Conservation (phyloP, 768 basidiomycete genomes). For the Coprinopsis sp. region DNA sequence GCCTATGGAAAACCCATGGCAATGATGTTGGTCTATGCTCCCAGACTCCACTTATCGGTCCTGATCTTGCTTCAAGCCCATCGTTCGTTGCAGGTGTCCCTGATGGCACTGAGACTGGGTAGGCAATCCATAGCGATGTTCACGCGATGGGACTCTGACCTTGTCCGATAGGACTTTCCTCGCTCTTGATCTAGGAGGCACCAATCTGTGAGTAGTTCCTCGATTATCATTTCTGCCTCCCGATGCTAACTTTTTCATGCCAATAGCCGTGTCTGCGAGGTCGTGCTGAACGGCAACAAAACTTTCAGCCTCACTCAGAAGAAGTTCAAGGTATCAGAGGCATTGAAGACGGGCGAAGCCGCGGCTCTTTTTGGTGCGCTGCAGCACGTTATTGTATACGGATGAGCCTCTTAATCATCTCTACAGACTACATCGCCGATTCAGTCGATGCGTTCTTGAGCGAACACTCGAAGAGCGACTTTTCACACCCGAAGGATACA, state of each 20-base stretch:
- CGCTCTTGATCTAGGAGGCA: constrained; percentile 94
- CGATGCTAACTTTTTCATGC: background rate
- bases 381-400: constrained; percentile 6
- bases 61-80: constrained; percentile 48
- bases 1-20: constrained; percentile 80
- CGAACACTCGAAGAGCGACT: constrained; percentile 42
- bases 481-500: constrained; percentile 24
- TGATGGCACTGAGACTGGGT: constrained; percentile 92
- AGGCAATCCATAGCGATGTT: constrained; percentile 21
- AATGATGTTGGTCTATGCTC: constrained; percentile 67
- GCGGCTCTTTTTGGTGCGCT: constrained; percentile 74
- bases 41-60: background rate
- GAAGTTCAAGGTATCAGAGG: constrained; percentile 94
- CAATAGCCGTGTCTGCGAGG: constrained; percentile 88
- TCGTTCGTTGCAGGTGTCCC: constrained; percentile 96
- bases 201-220: constrained; percentile 87
- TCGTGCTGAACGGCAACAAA: constrained; percentile 83
- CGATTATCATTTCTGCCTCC: background rate
- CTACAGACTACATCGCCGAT: constrained; percentile 91
- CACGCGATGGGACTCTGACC: constrained; percentile 6
- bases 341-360: constrained; percentile 90
- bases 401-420: constrained; percentile 7
- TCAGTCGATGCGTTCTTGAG: constrained; percentile 95
- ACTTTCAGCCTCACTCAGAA: constrained; percentile 89
- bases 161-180: constrained; percentile 72